phyloP scores from a whole-genome alignment of 2,329 filamentous ascomycete genomes.

The Aspergillus sp. region DNA sequence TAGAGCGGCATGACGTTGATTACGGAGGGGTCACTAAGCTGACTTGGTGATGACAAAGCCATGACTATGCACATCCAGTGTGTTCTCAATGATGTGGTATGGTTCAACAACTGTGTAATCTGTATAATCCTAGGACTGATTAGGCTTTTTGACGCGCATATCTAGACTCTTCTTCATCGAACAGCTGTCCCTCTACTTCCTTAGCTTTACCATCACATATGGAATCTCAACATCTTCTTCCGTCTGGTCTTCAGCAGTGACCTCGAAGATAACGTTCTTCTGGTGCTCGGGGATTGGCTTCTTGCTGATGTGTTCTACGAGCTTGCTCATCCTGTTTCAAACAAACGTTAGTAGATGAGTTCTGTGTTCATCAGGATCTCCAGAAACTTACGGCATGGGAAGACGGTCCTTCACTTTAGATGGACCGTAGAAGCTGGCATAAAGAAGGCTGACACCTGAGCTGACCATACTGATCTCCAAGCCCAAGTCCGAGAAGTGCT shows the following conservation, averaged over 20 bases:
- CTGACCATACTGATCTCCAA: constrained; percentile 89
- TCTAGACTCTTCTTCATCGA: neutral
- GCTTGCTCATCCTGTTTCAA: constrained; percentile 73
- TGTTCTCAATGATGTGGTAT: neutral
- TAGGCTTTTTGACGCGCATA: constrained; percentile 6
- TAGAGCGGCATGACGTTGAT: constrained; percentile 17
- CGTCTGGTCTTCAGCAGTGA: constrained; percentile 84
- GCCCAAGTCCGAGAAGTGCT: constrained; percentile 79
- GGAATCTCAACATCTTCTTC: constrained; percentile 97
- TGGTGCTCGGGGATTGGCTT: constrained; percentile 89
- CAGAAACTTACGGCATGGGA: constrained; percentile 64
- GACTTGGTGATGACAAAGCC: constrained; percentile 15
- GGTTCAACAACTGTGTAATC: constrained; percentile 2
- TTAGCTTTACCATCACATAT: constrained; percentile 87
- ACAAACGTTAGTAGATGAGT: constrained; percentile 32
- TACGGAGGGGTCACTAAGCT: constrained; percentile 16
- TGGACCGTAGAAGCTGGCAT: constrained; percentile 87
- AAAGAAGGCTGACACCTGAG: constrained; percentile 94
- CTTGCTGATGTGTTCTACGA: constrained; percentile 88
- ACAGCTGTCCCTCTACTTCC: constrained; percentile 35
- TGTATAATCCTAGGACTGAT: neutral
- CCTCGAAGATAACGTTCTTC: constrained; percentile 95
- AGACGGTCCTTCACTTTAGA: constrained; percentile 83
- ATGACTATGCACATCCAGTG: constrained; percentile 13
- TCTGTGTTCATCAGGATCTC: neutral